phyloP scores from a whole-genome alignment of 768 basidiomycete species.

The Gymnopilus dilepis region DNA sequence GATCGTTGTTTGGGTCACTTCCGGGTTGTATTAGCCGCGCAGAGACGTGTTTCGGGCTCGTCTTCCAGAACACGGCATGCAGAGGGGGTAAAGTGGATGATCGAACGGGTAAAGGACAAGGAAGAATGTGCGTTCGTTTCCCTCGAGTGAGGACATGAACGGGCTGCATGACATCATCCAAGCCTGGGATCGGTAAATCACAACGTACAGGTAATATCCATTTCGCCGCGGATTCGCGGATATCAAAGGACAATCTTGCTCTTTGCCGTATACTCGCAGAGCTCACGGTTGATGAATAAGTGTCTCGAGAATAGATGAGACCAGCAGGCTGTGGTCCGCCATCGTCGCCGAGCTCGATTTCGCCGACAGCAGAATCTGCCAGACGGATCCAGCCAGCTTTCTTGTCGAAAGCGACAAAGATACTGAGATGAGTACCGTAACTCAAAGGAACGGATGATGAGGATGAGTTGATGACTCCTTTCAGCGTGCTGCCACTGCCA shows the following conservation, averaged over 20 bases:
- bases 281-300: slow-evolving; percentile 29
- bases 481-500: slow-evolving; percentile 44
- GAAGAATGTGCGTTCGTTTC: slow-evolving; percentile 68
- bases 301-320: slow-evolving; percentile 34
- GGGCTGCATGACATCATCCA: slow-evolving; percentile 39
- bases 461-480: slow-evolving; percentile 33
- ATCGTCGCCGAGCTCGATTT: slow-evolving; percentile 67
- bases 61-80: slow-evolving; percentile 61
- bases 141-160: slow-evolving; percentile 75
- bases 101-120: slow-evolving; percentile 67
- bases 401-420: slow-evolving; percentile 89
- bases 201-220: slow-evolving; percentile 59
- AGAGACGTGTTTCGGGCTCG: slow-evolving; percentile 56
- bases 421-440: slow-evolving; percentile 74
- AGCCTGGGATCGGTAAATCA: slow-evolving; percentile 41
- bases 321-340: slow-evolving; percentile 35
- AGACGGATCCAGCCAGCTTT: slow-evolving; percentile 85
- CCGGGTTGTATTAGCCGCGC: slow-evolving; percentile 47
- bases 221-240: slow-evolving; percentile 36
- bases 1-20: slow-evolving; percentile 26
- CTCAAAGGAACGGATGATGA: slow-evolving; percentile 40
- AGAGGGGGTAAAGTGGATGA: slow-evolving; percentile 55
- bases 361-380: slow-evolving; percentile 80
- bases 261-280: slow-evolving; percentile 31
- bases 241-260: slow-evolving; percentile 39